Conservation (phyloP, 2,329 filamentous ascomycete species). For the Ophiostoma sp. region DNA sequence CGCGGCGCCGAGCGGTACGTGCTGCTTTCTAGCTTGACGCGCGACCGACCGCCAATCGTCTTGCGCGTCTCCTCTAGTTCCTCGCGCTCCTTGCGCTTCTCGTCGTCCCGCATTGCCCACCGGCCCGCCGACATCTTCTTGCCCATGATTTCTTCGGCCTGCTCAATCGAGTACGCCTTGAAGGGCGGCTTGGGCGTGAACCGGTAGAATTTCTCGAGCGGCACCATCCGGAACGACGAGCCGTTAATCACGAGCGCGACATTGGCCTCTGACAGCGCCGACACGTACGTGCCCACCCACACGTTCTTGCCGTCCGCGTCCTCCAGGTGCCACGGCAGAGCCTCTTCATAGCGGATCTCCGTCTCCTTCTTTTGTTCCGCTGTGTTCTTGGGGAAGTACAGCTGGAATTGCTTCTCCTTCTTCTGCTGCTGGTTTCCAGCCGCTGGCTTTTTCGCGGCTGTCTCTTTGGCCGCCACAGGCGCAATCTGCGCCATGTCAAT, state of each 20-base stretch:
- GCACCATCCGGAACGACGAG: conserved; percentile 77
- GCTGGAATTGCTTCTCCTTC: conserved; percentile 75
- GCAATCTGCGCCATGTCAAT: conserved; percentile 91
- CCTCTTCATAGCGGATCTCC: conserved; percentile 85
- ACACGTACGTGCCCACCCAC: conserved; percentile 90
- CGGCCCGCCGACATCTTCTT: conserved; percentile 74
- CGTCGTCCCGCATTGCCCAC: conserved; percentile 74
- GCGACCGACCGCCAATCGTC: conserved; percentile 53
- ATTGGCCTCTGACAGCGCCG: conserved; percentile 80
- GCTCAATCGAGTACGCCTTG: conserved; percentile 74
- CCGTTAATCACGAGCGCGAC: conserved; percentile 74
- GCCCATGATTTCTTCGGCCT: conserved; percentile 80
- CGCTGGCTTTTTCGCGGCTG: conserved; percentile 29
- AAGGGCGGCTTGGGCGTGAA: conserved; percentile 81
- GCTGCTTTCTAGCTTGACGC: conserved; percentile 68
- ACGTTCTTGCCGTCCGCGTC: conserved; percentile 94
- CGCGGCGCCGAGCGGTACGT: conserved; percentile 63
- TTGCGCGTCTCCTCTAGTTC: conserved; percentile 62
- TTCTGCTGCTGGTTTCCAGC: conserved; percentile 52
- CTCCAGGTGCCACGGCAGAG: conserved; percentile 93
- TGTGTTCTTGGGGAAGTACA: conserved; percentile 74
- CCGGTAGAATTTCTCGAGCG: conserved; percentile 93
- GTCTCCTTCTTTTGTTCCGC: conserved; percentile 77
- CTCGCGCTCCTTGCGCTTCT: conserved; percentile 58
- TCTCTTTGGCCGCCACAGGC: conserved; percentile 69